Evolutionary conservation across 1,284 basidiomycete genomes (phyloP).

Genomic region (Rhodotorula sp.): DNA sequence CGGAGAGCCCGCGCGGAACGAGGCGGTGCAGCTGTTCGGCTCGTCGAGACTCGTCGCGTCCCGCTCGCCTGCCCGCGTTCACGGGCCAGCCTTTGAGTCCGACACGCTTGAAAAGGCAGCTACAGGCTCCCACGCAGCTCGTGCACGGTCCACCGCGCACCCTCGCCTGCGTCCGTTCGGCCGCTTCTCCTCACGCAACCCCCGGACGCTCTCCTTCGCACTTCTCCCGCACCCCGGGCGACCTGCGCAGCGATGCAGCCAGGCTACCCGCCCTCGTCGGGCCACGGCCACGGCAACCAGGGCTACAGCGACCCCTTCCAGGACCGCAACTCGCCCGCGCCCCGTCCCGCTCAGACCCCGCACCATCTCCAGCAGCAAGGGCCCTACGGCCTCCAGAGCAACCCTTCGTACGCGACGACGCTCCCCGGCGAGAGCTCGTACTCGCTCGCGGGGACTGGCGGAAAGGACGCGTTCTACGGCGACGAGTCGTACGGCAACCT

Average conservation of each 20-base stretch:
- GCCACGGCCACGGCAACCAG: neutral
- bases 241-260: neutral
- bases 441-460: conserved; percentile 13
- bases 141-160: no score
- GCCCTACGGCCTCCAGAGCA: conserved; percentile 8
- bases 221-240: no score
- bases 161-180: neutral
- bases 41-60: no score
- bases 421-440: conserved; percentile 28
- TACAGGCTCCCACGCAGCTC: no score
- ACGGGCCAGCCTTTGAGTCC: no score
- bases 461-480: neutral
- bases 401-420: conserved; percentile 17
- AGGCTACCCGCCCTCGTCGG: conserved; percentile 18
- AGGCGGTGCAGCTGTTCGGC: no score
- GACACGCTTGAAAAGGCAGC: no score
- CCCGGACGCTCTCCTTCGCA: neutral
- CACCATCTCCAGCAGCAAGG: conserved; percentile 2
- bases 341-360: neutral
- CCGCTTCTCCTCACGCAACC: neutral
- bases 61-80: no score
- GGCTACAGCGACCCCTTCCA: conserved; percentile 25
- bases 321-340: conserved; percentile 20
- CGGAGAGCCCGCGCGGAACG: no score
- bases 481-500: conserved; percentile 26